Evolutionary conservation across 257 asterid genomes (phyloP).

Genomic region (Eucommia ulmoides): DNA sequence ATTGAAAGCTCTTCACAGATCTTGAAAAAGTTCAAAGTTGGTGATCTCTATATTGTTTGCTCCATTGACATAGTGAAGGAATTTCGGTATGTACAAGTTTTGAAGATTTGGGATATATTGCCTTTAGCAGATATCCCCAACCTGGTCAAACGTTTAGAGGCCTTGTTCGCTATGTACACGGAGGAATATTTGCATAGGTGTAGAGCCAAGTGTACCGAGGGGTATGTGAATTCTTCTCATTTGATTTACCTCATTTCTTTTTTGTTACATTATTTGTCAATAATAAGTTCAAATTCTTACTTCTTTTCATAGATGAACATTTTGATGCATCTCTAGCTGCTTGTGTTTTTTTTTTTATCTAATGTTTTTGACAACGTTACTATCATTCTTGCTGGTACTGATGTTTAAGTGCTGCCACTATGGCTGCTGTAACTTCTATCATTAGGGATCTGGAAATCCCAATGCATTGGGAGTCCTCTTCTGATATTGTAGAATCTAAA

Average conservation of each 20-base stretch:
- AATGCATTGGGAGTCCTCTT: conserved; percentile 32
- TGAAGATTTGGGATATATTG: conserved; percentile 55
- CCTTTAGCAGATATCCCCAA: conserved; percentile 33
- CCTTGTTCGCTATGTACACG: conserved; percentile 32
- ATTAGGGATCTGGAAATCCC: conserved; percentile 51
- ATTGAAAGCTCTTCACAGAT: conserved; percentile 33
- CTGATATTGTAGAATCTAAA: conserved; percentile 26
- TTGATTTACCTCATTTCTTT: background rate
- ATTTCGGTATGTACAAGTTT: conserved; percentile 27
- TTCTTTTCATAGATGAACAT: no score
- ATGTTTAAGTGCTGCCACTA: no score
- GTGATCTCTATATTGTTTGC: conserved; percentile 32
- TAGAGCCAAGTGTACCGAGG: conserved; percentile 26
- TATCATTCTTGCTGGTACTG: no score
- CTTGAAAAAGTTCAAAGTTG: conserved; percentile 42
- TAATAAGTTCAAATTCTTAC: no score
- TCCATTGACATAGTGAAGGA: conserved; percentile 36
- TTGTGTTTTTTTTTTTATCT: no score
- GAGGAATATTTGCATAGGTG: conserved; percentile 38
- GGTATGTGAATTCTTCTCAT: conserved; percentile 25
- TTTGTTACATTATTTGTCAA: no score
- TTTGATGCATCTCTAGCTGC: no score
- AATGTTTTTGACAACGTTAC: no score
- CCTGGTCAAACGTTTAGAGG: conserved; percentile 34
- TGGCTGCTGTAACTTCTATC: no score